Evolutionary conservation across 257 asterid genomes (phyloP), one percentile per base, ranked within the genome.

Genomic region (Solanum pimpinellifolium): DNA sequence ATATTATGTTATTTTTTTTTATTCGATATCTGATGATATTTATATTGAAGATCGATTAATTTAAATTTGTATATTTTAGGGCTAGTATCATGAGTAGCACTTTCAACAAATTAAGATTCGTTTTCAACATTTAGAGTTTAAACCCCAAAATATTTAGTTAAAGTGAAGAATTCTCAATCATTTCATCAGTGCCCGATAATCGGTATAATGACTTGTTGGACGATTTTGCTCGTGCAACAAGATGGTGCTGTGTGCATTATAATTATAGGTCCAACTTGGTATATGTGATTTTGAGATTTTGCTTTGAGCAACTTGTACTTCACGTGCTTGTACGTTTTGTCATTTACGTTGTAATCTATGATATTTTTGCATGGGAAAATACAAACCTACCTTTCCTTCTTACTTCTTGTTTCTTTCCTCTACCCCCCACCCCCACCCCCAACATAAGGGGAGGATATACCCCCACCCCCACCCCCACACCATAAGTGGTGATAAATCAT

Each of bases 191-290:
- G 1, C 2, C n/a, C 11, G 11, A 52, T 18, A 52, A 52, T 52
- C 0, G 9, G 18, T 52, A 52, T 52, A 21, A 35, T 65, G 16
- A 35, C 23, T 5, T 35, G 39, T 72, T 56, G 31, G 35, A 86
- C 86, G n/a, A 86, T 86, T 72, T 85, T 85, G 82, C 86, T 87
- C 62, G 77, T 70, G 87, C 86, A 91, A 88, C 89, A 83, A 88
- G 89, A 93, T 91, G 91, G 91, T 93, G 92, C 82, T 47, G 42
- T 68, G 77, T 86, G 56, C 60, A 86, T 85, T 72, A 83, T 20
- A 56, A 83, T 86, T 86, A 81, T 86, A 60, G 52, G 41, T 84
- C 72, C 59, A 75, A 86, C 87, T 83, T 60, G 73, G 41, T 59
- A 82, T 49, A 59, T 73, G n/a, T 47, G 87, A 83, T 62, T 49